Conservation (phyloP, 75 land plant species). For the Selaginella moellendorffii region DNA sequence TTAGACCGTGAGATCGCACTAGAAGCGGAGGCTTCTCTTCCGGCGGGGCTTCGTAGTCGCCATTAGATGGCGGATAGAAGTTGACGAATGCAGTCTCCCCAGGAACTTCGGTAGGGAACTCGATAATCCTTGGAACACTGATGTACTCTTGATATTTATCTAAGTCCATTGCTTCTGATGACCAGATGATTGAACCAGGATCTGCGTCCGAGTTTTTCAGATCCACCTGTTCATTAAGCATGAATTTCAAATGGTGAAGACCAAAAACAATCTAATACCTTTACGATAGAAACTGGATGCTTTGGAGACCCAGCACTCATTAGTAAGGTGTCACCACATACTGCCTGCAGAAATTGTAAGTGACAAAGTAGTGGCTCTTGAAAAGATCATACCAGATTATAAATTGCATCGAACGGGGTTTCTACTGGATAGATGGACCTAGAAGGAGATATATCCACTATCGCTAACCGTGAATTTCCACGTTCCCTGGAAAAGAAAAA, state of each 20-base stretch:
- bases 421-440: conserved; percentile 34
- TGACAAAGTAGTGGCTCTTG: not conserved
- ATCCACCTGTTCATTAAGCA: conserved; percentile 6
- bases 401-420: conserved; percentile 59
- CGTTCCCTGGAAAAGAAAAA: conserved; percentile 63
- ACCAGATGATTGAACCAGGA: conserved; percentile 43
- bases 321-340: conserved; percentile 13
- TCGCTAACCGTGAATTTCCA: conserved; percentile 63
- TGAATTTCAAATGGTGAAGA: no score
- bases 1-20: not conserved
- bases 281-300: conserved; percentile 53
- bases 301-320: no score
- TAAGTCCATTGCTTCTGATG: conserved; percentile 45
- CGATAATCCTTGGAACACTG: conserved; percentile 67
- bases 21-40: conserved; percentile 94
- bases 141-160: conserved; percentile 39
- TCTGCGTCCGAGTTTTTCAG: not conserved
- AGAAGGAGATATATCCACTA: conserved; percentile 37
- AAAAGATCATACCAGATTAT: conserved; percentile 41
- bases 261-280: no score
- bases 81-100: conserved; percentile 84
- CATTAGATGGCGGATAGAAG: conserved; percentile 78
- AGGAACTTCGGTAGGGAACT: conserved; percentile 66
- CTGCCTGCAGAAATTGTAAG: not conserved
- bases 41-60: conserved; percentile 28